Evolutionary conservation across 257 asterid species (phyloP).

Genomic region (Solanum dulcamara): DNA sequence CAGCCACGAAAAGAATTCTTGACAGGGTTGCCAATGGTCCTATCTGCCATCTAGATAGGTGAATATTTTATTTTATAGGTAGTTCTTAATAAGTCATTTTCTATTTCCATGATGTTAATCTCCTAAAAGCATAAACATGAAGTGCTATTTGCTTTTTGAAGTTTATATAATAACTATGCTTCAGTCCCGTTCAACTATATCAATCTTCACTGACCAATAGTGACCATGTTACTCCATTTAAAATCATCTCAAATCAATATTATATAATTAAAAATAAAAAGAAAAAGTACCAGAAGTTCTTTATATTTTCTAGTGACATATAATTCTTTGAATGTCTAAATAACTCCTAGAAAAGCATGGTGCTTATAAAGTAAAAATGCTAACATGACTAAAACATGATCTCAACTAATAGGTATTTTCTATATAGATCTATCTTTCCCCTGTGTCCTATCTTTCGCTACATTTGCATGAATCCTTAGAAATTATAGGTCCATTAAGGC

Average conservation of each 20-base stretch:
- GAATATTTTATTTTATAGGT: slow-evolving; percentile 2
- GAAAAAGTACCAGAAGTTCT: background rate
- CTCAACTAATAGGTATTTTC: background rate
- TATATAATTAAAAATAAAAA: background rate
- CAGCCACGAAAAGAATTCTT: slow-evolving; percentile 79
- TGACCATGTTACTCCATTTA: background rate
- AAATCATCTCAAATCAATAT: background rate
- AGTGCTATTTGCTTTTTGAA: background rate
- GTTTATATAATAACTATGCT: background rate
- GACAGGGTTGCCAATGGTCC: slow-evolving; percentile 51
- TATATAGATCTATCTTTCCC: background rate
- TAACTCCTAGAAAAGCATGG: background rate
- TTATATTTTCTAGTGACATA: background rate
- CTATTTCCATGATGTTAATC: background rate
- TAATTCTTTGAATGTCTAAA: background rate
- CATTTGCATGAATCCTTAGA: background rate
- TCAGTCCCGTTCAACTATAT: background rate
- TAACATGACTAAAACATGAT: background rate
- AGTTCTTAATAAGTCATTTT: slow-evolving; percentile 3
- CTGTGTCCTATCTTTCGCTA: background rate
- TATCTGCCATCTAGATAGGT: slow-evolving; percentile 66
- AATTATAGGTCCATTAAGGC: background rate
- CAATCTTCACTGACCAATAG: background rate
- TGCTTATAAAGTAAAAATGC: background rate
- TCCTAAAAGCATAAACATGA: background rate